Percentiles rank a stretch among this genome's conserved stretches.
These are phyloP conservation scores for Vigna angularis DNA, from an alignment of 306 rosid genomes.

Conservation along the genomic window DNA sequence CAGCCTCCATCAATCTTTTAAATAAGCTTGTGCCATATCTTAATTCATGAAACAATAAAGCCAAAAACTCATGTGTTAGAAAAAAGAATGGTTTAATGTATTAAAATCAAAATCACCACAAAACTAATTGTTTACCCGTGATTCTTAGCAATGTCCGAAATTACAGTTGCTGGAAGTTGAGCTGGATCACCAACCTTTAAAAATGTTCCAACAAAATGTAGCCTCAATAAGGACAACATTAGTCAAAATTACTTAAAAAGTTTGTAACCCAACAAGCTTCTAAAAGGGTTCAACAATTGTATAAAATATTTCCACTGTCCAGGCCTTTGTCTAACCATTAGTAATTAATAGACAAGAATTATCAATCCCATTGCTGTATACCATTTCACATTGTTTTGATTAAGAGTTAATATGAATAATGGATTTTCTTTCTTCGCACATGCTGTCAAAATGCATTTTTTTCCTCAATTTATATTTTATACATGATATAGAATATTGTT, in stretches of 20 bases:
- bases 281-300: conserved; percentile 22
- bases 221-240: conserved; percentile 26
- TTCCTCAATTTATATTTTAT: conserved; percentile 19
- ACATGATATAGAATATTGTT: conserved; percentile 3
- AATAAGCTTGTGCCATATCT: conserved; percentile 92
- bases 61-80: conserved; percentile 20
- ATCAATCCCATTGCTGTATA: conserved; percentile 26
- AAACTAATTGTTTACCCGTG: conserved; percentile 62
- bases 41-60: conserved; percentile 44
- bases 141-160: conserved; percentile 71
- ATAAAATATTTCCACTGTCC: conserved; percentile 10
- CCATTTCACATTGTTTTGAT: conserved; percentile 23
- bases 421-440: conserved; percentile 21
- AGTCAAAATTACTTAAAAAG: not conserved
- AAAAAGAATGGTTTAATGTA: conserved; percentile 8
- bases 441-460: conserved; percentile 23
- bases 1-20: conserved; percentile 82
- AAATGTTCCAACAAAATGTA: conserved; percentile 10
- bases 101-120: conserved; percentile 6
- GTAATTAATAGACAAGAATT: conserved; percentile 29
- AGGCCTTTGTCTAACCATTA: conserved; percentile 14
- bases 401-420: conserved; percentile 2
- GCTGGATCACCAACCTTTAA: conserved; percentile 92
- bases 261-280: conserved; percentile 15
- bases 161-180: conserved; percentile 98